phyloP scores from a whole-genome alignment of 768 basidiomycete species.

The Amanita rimosa region DNA sequence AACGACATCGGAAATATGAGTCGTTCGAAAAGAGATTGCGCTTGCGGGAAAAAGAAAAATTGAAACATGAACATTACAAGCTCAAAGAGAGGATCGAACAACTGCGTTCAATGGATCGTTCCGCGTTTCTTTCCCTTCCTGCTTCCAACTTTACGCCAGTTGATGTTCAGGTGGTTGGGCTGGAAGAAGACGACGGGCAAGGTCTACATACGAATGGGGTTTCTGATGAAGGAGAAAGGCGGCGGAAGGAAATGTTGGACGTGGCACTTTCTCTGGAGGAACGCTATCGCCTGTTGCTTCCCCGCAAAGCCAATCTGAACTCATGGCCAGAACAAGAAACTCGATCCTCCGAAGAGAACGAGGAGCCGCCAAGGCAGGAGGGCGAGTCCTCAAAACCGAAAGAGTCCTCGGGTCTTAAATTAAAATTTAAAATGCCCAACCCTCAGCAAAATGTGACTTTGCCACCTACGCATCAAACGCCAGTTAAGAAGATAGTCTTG shows the following conservation, averaged over 20 bases:
- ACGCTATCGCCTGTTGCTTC: slow-evolving; percentile 65
- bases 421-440: slow-evolving; percentile 3
- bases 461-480: slow-evolving; percentile 11
- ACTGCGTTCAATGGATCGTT: slow-evolving; percentile 58
- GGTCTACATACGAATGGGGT: slow-evolving; percentile 26
- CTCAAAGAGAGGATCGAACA: slow-evolving; percentile 85
- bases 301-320: slow-evolving; percentile 14
- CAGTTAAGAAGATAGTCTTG: slow-evolving; percentile 15
- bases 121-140: slow-evolving; percentile 56
- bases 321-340: slow-evolving; percentile 1
- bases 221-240: slow-evolving; percentile 58
- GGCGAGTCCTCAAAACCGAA: neutral
- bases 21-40: slow-evolving; percentile 78
- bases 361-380: neutral
- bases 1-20: slow-evolving; percentile 80
- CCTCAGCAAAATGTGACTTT: neutral
- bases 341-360: slow-evolving; percentile 3
- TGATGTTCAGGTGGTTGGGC: slow-evolving; percentile 14
- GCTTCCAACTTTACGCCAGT: slow-evolving; percentile 42
- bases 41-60: slow-evolving; percentile 82
- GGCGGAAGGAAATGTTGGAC: slow-evolving; percentile 64
- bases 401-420: neutral
- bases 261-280: slow-evolving; percentile 55
- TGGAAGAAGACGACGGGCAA: slow-evolving; percentile 17
- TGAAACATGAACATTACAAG: slow-evolving; percentile 87